Conservation (phyloP, 2,329 filamentous ascomycete species). For the Cladosporium sp. region DNA sequence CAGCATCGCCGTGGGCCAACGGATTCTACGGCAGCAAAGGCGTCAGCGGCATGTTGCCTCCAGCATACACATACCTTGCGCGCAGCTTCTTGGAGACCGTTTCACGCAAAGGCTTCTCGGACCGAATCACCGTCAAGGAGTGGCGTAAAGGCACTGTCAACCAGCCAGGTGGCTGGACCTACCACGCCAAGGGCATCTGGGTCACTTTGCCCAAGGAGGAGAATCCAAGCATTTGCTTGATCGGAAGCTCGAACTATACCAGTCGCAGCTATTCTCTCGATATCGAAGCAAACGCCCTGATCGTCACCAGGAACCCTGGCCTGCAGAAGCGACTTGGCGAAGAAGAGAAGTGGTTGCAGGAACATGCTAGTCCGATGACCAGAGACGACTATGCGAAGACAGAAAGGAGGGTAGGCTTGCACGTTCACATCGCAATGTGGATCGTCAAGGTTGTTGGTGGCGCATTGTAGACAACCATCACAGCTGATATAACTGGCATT, state of each 20-base stretch:
- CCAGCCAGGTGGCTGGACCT: conserved; percentile 85
- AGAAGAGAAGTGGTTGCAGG: conserved; percentile 76
- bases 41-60: conserved; percentile 82
- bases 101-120: conserved; percentile 47
- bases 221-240: conserved; percentile 71
- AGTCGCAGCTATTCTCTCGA: conserved; percentile 89
- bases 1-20: conserved; percentile 88
- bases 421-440: conserved; percentile 90
- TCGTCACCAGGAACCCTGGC: conserved; percentile 72
- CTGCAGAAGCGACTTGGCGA: conserved; percentile 70
- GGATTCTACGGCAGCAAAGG: conserved; percentile 89
- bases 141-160: conserved; percentile 82
- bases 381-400: conserved; percentile 74
- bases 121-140: conserved; percentile 71
- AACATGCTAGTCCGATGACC: conserved; percentile 64
- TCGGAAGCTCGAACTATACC: conserved; percentile 95
- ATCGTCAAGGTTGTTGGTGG: conserved; percentile 11
- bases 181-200: conserved; percentile 96
- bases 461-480: background rate
- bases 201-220: conserved; percentile 63
- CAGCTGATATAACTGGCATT: background rate
- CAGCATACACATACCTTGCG: conserved; percentile 86
- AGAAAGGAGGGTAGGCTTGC: conserved; percentile 78
- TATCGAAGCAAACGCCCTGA: conserved; percentile 80
- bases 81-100: conserved; percentile 71